phyloP scores from a whole-genome alignment of 2,329 filamentous ascomycete species.

The Colletotrichum destructivum region DNA sequence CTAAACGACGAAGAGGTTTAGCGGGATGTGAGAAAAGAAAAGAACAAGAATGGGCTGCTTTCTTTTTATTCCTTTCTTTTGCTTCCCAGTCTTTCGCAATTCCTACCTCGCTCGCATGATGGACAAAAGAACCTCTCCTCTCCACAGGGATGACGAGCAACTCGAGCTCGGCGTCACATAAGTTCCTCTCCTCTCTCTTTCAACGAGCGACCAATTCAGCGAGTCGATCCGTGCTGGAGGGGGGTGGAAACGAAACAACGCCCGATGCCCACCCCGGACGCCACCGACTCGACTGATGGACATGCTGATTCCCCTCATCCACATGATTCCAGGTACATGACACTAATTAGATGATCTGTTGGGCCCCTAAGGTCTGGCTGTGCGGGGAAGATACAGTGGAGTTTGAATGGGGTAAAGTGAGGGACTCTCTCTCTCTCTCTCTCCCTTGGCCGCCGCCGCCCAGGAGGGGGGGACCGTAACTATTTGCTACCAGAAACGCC shows the following conservation, averaged over 20 bases:
- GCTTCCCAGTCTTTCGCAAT: no score
- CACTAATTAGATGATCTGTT: slow-evolving; percentile 32
- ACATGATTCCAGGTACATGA: no score
- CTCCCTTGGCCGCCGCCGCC: slow-evolving; percentile 1
- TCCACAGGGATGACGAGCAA: neutral
- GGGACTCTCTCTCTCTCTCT: neutral
- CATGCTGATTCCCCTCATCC: neutral
- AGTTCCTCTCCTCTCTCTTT: neutral
- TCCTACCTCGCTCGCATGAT: neutral
- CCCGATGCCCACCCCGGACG: slow-evolving; percentile 33
- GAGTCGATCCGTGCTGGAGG: slow-evolving; percentile 15
- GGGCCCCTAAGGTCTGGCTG: neutral
- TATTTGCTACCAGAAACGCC: slow-evolving; percentile 8
- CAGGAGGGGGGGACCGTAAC: neutral
- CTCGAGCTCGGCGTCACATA: slow-evolving; percentile 14
- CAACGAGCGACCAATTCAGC: slow-evolving; percentile 33
- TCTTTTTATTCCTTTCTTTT: neutral
- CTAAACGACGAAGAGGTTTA: slow-evolving; percentile 15
- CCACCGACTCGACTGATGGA: slow-evolving; percentile 35
- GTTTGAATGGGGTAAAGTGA: slow-evolving; percentile 26
- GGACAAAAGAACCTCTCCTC: neutral
- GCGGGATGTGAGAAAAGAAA: neutral
- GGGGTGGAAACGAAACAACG: slow-evolving; percentile 18
- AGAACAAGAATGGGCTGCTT: neutral
- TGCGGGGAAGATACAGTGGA: slow-evolving; percentile 38